These are phyloP conservation scores for Fraxinus paxiana DNA, from an alignment of 305 asterid species.

Conservation along the genomic window DNA sequence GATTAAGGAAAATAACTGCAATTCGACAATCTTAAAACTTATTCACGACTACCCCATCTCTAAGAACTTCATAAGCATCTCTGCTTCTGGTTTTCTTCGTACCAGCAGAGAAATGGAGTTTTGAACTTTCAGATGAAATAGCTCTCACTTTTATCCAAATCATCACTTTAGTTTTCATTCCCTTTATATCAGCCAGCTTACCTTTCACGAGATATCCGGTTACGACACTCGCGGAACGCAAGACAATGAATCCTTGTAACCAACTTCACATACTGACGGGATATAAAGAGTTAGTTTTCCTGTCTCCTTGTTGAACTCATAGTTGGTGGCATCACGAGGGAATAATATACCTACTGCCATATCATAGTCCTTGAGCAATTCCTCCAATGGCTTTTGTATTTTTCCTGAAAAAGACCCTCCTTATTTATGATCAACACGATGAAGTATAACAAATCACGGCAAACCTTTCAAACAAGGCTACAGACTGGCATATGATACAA, in stretches of 20 bases:
- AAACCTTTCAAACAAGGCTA: background rate
- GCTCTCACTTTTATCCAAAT: constrained; percentile 53
- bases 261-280: constrained; percentile 61
- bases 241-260: constrained; percentile 56
- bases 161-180: constrained; percentile 73
- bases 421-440: too few species aligned
- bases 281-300: constrained; percentile 49
- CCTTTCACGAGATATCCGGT: constrained; percentile 66
- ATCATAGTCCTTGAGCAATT: constrained; percentile 63
- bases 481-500: background rate
- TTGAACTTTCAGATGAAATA: constrained; percentile 36
- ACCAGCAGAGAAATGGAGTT: constrained; percentile 41
- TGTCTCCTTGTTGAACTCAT: too few species aligned
- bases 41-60: constrained; percentile 32
- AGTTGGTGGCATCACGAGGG: constrained; percentile 71
- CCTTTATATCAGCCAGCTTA: constrained; percentile 61
- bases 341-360: constrained; percentile 69
- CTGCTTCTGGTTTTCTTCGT: constrained; percentile 34
- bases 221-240: constrained; percentile 51
- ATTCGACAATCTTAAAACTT: constrained; percentile 28
- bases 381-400: constrained; percentile 59
- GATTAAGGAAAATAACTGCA: background rate
- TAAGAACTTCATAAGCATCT: constrained; percentile 40
- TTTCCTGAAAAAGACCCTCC: constrained; percentile 40
- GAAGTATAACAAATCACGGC: background rate